phyloP scores from a whole-genome alignment of 2,329 filamentous ascomycete species.

The Verticillium alfalfae region DNA sequence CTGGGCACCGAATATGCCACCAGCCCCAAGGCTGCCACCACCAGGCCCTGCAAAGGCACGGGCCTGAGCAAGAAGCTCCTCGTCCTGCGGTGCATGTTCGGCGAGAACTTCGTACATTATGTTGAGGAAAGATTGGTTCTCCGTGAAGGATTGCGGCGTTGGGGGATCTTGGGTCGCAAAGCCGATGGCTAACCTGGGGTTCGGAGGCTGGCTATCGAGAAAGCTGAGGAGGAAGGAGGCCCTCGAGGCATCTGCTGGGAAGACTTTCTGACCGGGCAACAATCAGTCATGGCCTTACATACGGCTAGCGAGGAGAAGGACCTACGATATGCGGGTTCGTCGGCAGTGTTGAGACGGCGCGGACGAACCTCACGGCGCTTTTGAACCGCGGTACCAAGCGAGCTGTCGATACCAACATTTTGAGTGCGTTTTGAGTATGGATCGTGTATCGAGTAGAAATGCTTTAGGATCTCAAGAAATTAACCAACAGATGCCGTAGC shows the following conservation, averaged over 20 bases:
- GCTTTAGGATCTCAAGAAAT: neutral
- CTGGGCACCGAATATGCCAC: conserved; percentile 43
- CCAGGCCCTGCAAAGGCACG: conserved; percentile 55
- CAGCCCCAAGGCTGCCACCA: conserved; percentile 44
- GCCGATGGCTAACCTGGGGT: conserved; percentile 49
- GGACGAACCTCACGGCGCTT: conserved; percentile 7
- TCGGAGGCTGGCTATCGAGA: conserved; percentile 53
- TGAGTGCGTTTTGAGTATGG: neutral
- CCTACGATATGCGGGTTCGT: conserved; percentile 50
- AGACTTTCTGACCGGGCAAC: conserved; percentile 44
- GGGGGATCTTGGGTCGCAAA: conserved; percentile 54
- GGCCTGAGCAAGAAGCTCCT: conserved; percentile 49
- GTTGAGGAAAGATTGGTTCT: conserved; percentile 53
- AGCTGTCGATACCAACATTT: conserved; percentile 24
- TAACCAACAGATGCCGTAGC: neutral
- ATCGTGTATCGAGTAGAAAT: neutral
- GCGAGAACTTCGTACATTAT: conserved; percentile 54
- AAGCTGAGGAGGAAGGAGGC: conserved; percentile 51
- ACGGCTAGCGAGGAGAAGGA: neutral
- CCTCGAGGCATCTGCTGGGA: conserved; percentile 39
- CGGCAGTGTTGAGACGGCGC: conserved; percentile 39
- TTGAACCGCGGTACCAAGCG: conserved; percentile 13
- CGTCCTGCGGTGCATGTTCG: conserved; percentile 51
- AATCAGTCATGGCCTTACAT: neutral
- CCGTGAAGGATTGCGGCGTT: conserved; percentile 52